phyloP scores from a whole-genome alignment of 139 green algal genomes.

The Tetradesmus obliquus region DNA sequence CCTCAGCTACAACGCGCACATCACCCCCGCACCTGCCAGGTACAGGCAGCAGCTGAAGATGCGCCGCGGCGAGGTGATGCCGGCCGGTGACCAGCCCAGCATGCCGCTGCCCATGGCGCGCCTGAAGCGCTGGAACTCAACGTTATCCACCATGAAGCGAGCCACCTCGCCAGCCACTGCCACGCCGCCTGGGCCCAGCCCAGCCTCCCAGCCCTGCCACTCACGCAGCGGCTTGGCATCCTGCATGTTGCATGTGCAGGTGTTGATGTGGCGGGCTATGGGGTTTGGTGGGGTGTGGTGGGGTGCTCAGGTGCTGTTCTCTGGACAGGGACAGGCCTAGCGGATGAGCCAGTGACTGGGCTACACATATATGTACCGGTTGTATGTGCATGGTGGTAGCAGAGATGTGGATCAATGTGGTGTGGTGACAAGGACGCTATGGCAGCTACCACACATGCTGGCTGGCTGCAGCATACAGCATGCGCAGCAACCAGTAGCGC shows the following conservation, averaged over 20 bases:
- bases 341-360: no score
- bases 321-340: no score
- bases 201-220: neutral
- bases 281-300: no score
- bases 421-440: no score
- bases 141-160: conserved; percentile 51
- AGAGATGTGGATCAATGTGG: no score
- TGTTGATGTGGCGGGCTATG: no score
- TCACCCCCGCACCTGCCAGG: conserved; percentile 15
- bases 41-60: conserved; percentile 30
- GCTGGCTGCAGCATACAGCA: neutral
- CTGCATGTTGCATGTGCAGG: neutral
- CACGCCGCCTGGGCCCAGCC: conserved; percentile 17
- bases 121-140: conserved; percentile 48
- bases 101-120: conserved; percentile 51
- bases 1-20: neutral
- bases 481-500: conserved; percentile 24
- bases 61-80: neutral
- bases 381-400: no score
- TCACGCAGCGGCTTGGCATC: neutral
- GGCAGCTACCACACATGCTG: neutral
- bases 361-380: no score
- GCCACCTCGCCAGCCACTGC: neutral
- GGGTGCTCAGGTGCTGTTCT: no score
- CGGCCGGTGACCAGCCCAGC: conserved; percentile 46